Conservation (phyloP, 2,329 filamentous ascomycete species). For the Colletotrichum acutatum region DNA sequence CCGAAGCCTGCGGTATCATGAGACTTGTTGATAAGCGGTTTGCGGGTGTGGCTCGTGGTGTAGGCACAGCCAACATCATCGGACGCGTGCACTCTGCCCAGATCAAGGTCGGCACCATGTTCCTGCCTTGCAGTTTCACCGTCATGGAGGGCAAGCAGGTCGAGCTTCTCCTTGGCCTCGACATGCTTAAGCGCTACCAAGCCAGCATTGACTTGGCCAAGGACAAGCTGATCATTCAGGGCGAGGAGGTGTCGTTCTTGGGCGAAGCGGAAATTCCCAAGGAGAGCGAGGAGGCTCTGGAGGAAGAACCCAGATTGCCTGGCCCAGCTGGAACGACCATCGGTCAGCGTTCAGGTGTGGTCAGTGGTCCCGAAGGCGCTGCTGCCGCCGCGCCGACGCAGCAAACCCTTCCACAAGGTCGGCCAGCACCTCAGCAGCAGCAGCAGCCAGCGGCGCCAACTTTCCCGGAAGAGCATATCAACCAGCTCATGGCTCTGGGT, state of each 20-base stretch:
- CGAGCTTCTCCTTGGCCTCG: constrained; percentile 89
- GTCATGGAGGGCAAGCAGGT: constrained; percentile 99
- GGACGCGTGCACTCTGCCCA: constrained; percentile 95
- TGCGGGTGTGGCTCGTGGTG: constrained; percentile 89
- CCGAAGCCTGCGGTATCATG: constrained; percentile 94
- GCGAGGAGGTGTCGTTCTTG: constrained; percentile 88
- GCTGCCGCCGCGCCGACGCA: constrained; percentile 37
- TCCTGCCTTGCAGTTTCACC: constrained; percentile 94
- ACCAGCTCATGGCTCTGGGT: constrained; percentile 81
- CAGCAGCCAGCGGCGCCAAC: constrained; percentile 43
- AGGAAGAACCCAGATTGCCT: constrained; percentile 83
- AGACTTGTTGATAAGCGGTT: constrained; percentile 93
- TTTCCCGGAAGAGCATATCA: constrained; percentile 74
- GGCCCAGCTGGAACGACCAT: constrained; percentile 92
- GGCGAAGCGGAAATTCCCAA: constrained; percentile 96
- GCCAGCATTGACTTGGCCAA: constrained; percentile 89
- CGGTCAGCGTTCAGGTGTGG: constrained; percentile 83
- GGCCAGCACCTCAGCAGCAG: constrained; percentile 41
- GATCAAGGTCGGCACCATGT: constrained; percentile 90
- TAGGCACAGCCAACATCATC: constrained; percentile 93
- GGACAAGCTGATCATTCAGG: constrained; percentile 88
- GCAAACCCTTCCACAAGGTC: constrained; percentile 38
- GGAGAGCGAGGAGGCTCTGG: constrained; percentile 75
- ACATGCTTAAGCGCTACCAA: constrained; percentile 97
- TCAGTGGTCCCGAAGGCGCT: constrained; percentile 63